Evolutionary conservation across 2,329 filamentous ascomycete species (phyloP).

Genomic region (Cladobotryum mycophilum): DNA sequence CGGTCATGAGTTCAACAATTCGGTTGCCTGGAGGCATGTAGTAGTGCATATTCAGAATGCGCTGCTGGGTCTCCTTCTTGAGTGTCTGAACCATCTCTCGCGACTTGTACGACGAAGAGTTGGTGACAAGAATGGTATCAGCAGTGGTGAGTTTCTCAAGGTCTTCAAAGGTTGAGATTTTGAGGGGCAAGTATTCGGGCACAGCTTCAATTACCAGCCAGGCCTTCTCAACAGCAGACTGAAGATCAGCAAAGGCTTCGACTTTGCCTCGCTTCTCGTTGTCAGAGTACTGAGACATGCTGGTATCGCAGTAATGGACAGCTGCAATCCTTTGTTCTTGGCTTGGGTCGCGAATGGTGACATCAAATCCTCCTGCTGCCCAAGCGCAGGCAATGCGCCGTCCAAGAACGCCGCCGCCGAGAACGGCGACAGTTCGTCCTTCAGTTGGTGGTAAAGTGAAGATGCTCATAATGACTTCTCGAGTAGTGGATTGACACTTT

Average conservation of each 20-base stretch:
- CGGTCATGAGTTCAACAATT: conserved; percentile 50
- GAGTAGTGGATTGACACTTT: too few relatives aligned
- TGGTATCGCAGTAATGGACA: conserved; percentile 33
- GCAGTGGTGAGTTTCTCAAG: conserved; percentile 35
- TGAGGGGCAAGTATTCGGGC: conserved; percentile 43
- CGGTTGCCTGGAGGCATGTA: conserved; percentile 41
- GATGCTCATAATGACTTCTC: too few relatives aligned
- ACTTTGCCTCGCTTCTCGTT: conserved; percentile 20
- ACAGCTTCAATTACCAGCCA: conserved; percentile 52
- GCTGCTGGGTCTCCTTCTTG: conserved; percentile 25
- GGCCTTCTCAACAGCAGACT: conserved; percentile 34
- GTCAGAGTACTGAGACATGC: conserved; percentile 25
- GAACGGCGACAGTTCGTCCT: conserved; percentile 23
- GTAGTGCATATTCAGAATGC: conserved; percentile 46
- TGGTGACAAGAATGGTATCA: conserved; percentile 45
- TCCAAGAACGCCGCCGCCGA: conserved; percentile 38
- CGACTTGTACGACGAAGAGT: conserved; percentile 47
- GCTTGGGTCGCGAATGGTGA: conserved; percentile 37
- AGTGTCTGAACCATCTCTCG: conserved; percentile 41
- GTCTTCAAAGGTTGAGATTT: conserved; percentile 41
- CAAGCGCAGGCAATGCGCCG: conserved; percentile 35
- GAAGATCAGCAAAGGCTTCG: conserved; percentile 30
- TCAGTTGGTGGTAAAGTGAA: too few relatives aligned
- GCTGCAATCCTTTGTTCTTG: conserved; percentile 30
- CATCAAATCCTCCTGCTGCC: conserved; percentile 36